Evolutionary conservation across 2,329 filamentous ascomycete genomes (phyloP).

Genomic region (Diaporthe longicolla): DNA sequence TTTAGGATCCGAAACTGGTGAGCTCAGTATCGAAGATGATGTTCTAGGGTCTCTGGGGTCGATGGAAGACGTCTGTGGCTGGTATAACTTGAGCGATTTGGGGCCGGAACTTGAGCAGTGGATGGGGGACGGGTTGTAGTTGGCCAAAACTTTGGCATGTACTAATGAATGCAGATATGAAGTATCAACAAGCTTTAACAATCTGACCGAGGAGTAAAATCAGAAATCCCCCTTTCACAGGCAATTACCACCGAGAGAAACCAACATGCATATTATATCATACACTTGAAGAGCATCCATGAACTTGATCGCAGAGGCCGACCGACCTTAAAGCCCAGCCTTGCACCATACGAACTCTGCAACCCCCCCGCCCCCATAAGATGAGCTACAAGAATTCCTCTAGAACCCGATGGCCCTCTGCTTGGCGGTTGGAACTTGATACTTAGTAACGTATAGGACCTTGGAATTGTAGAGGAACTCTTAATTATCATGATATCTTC

Average conservation of each 20-base stretch:
- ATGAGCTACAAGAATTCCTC: background rate
- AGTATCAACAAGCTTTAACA: background rate
- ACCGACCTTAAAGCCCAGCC: background rate
- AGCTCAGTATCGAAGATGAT: background rate
- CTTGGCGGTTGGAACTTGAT: background rate
- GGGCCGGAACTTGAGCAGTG: conserved; percentile 6
- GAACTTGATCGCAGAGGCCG: background rate
- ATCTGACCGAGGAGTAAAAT: background rate
- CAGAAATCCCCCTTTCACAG: background rate
- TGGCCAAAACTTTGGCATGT: accelerated
- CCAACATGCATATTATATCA: background rate
- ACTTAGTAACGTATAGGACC: background rate
- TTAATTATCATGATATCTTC: background rate
- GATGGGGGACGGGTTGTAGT: background rate
- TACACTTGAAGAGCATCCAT: background rate
- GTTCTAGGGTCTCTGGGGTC: background rate
- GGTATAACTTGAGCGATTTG: conserved; percentile 11
- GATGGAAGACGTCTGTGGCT: conserved; percentile 22
- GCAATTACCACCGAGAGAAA: background rate
- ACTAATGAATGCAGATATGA: background rate
- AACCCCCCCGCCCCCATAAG: too few species aligned
- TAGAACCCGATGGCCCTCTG: background rate
- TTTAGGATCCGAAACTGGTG: background rate
- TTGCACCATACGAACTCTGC: background rate
- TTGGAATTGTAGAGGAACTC: background rate